Evolutionary conservation across 1,139 yeast genomes (phyloP).

Genomic region (Arxiozyma slooffiae): DNA sequence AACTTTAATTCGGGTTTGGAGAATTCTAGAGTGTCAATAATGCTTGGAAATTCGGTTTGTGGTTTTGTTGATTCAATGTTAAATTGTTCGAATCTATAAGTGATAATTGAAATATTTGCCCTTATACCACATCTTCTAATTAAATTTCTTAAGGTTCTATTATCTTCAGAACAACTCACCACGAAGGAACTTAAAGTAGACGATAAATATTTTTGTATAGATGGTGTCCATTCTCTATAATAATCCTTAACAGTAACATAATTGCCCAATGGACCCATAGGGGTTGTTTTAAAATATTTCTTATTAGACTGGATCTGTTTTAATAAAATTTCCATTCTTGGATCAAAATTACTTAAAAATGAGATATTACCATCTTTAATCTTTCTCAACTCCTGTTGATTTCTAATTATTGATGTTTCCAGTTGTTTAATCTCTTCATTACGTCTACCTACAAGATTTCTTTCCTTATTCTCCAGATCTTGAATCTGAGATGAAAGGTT

Average conservation of each 20-base stretch:
- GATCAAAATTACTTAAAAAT: conserved; percentile 39
- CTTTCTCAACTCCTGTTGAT: conserved; percentile 13
- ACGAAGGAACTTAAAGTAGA: conserved; percentile 52
- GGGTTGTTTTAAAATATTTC: conserved; percentile 37
- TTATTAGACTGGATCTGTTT: conserved; percentile 33
- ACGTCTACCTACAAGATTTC: conserved; percentile 9
- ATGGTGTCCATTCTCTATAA: conserved; percentile 48
- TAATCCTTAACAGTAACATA: conserved; percentile 48
- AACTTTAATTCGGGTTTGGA: conserved; percentile 46
- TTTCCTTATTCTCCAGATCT: conserved; percentile 15
- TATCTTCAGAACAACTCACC: conserved; percentile 57
- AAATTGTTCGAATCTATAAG: conserved; percentile 49
- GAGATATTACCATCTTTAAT: conserved; percentile 17
- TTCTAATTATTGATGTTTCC: conserved; percentile 12
- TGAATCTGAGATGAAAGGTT: conserved; percentile 15
- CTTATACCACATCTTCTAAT: conserved; percentile 33
- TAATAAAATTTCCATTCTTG: conserved; percentile 36
- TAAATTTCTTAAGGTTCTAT: conserved; percentile 38
- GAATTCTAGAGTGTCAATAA: conserved; percentile 54
- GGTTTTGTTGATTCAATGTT: conserved; percentile 39
- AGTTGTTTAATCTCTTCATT: conserved; percentile 9
- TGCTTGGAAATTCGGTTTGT: conserved; percentile 34
- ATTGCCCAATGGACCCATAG: conserved; percentile 81
- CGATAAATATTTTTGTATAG: conserved; percentile 47
- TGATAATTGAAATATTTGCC: conserved; percentile 36